These are phyloP conservation scores for Cryptococcus sp. DNA, from an alignment of 1,284 basidiomycete species.

Conservation along the genomic window DNA sequence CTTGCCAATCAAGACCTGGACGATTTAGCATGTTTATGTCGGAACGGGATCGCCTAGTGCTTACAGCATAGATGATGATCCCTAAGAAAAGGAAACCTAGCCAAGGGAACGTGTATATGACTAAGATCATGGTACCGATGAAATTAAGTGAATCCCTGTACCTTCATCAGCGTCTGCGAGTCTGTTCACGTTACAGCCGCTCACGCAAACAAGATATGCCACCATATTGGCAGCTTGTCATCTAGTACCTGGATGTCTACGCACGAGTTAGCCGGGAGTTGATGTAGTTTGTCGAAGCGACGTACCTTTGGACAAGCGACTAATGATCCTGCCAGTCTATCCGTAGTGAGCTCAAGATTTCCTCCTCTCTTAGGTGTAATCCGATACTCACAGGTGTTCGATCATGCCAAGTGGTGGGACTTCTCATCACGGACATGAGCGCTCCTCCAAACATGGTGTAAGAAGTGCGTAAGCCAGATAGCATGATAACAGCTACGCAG, in stretches of 20 bases:
- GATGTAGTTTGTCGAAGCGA: not conserved
- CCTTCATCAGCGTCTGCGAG: not conserved
- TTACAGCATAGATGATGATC: conserved; percentile 18
- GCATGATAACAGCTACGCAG: not conserved
- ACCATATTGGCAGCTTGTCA: conserved; percentile 13
- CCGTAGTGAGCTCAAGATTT: not conserved
- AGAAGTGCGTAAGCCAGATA: conserved; percentile 18
- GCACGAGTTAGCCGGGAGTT: not conserved
- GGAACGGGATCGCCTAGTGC: not conserved
- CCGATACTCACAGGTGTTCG: conserved; percentile 17
- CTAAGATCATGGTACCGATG: conserved; percentile 23
- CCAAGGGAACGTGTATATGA: conserved; percentile 24
- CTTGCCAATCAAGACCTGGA: conserved; percentile 7
- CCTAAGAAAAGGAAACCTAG: conserved; percentile 26
- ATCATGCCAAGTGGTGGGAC: conserved; percentile 23
- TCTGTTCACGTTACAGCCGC: not conserved
- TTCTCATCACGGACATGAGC: conserved; percentile 11
- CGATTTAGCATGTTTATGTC: not conserved
- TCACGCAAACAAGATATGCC: conserved; percentile 18
- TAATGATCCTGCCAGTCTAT: conserved; percentile 57
- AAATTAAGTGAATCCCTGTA: conserved; percentile 12
- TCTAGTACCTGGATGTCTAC: conserved; percentile 31
- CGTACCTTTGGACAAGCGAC: conserved; percentile 54
- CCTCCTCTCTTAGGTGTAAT: not conserved
- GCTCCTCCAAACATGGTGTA: conserved; percentile 23